phyloP scores from a whole-genome alignment of 2,329 filamentous ascomycete species.

The Periconia sp. region DNA sequence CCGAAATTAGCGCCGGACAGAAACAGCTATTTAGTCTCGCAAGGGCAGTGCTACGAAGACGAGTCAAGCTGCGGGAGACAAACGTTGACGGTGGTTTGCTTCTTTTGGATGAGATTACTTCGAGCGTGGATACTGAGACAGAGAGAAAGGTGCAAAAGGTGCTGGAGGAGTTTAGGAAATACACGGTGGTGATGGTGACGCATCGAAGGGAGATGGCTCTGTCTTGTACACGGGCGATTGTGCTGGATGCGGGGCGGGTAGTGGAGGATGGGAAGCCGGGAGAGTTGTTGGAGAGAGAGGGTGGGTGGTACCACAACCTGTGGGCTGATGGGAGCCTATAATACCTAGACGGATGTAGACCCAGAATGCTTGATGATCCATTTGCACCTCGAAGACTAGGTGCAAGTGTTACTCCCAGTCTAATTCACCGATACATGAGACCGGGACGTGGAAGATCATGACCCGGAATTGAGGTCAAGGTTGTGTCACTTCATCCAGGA shows the following conservation, averaged over 20 bases:
- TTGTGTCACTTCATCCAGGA: too few species aligned
- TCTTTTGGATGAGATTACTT: constrained; percentile 24
- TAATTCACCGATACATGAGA: too few species aligned
- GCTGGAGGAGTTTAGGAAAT: constrained; percentile 56
- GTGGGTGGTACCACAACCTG: too few species aligned
- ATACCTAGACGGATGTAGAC: too few species aligned
- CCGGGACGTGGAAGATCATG: too few species aligned
- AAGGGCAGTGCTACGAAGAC: constrained; percentile 57
- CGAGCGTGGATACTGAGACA: constrained; percentile 61
- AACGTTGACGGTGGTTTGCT: constrained; percentile 20
- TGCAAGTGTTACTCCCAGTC: too few species aligned
- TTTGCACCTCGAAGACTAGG: too few species aligned
- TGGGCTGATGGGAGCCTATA: too few species aligned
- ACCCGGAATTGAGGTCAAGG: too few species aligned
- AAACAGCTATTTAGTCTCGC: constrained; percentile 67
- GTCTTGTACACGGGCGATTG: constrained; percentile 27
- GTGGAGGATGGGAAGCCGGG: constrained; percentile 51
- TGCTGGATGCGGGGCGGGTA: constrained; percentile 49
- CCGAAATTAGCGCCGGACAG: constrained; percentile 53
- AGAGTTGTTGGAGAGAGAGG: too few species aligned
- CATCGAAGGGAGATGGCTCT: constrained; percentile 27
- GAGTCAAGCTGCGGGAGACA: constrained; percentile 8
- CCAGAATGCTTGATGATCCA: too few species aligned
- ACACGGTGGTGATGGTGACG: constrained; percentile 22
- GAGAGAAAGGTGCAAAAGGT: constrained; percentile 62